phyloP scores from a whole-genome alignment of 768 basidiomycete species.

The Pleurotus salmoneostramineus region DNA sequence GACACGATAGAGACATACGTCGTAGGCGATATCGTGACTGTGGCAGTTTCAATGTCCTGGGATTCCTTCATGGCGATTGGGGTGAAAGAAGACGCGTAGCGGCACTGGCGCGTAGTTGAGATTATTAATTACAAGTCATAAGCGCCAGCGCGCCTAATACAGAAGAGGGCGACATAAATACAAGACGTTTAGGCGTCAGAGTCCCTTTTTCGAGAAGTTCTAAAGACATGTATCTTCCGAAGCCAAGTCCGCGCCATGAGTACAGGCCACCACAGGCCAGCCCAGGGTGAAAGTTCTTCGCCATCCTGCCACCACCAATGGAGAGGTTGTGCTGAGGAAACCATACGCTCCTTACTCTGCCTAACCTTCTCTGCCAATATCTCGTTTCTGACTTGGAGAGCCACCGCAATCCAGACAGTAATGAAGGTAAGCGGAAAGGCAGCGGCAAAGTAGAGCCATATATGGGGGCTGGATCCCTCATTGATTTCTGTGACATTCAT shows the following conservation, averaged over 20 bases:
- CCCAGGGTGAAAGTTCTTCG: neutral
- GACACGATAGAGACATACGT: constrained; percentile 20
- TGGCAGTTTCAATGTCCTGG: constrained; percentile 44
- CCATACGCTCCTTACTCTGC: neutral
- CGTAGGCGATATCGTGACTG: constrained; percentile 33
- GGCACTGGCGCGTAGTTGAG: too few relatives aligned
- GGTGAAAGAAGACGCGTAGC: too few relatives aligned
- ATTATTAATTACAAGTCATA: too few relatives aligned
- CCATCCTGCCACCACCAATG: neutral
- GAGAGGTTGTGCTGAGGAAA: neutral
- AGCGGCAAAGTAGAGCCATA: constrained; percentile 32
- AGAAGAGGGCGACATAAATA: too few relatives aligned
- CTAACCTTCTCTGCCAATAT: constrained; percentile 8
- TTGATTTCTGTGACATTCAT: constrained; percentile 44
- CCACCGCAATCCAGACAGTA: constrained; percentile 43
- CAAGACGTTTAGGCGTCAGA: too few relatives aligned
- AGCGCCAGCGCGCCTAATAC: too few relatives aligned
- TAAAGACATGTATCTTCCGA: too few relatives aligned
- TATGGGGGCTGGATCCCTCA: constrained; percentile 19
- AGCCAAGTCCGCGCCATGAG: neutral
- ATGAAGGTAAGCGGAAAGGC: constrained; percentile 36
- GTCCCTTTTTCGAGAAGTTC: too few relatives aligned
- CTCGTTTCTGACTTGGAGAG: constrained; percentile 26
- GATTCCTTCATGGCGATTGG: constrained; percentile 25
- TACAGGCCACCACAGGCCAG: constrained; percentile 2